Conservation (phyloP, 2,329 filamentous ascomycete genomes). For the Colletotrichum sansevieriae region DNA sequence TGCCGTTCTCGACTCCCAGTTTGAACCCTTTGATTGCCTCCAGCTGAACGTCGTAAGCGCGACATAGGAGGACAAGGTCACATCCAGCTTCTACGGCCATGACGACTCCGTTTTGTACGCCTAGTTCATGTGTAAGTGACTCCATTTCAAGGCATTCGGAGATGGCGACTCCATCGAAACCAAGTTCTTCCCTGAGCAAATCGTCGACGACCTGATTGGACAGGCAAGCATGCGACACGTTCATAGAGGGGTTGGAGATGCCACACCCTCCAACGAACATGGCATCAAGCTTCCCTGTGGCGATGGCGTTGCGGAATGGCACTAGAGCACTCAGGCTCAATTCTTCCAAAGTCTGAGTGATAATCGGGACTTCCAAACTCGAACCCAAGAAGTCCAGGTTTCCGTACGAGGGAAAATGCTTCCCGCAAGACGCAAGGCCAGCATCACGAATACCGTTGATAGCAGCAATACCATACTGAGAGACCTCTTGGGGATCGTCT, state of each 20-base stretch:
- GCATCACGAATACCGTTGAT: slow-evolving; percentile 95
- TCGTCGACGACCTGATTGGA: slow-evolving; percentile 95
- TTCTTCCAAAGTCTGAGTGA: slow-evolving; percentile 94
- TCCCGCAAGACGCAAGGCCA: slow-evolving; percentile 89
- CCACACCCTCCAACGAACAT: slow-evolving; percentile 97
- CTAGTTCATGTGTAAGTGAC: slow-evolving; percentile 92
- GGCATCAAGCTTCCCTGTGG: slow-evolving; percentile 83
- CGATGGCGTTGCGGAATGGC: slow-evolving; percentile 91
- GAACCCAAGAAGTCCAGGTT: slow-evolving; percentile 95
- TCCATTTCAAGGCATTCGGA: slow-evolving; percentile 98
- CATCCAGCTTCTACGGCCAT: slow-evolving; percentile 98
- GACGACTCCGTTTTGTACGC: slow-evolving; percentile 95
- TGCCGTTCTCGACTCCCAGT: slow-evolving; percentile 89
- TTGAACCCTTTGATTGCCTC: slow-evolving; percentile 93
- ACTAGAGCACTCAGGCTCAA: slow-evolving; percentile 91
- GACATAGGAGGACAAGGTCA: slow-evolving; percentile 89
- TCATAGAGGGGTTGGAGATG: slow-evolving; percentile 91
- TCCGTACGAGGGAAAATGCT: slow-evolving; percentile 96
- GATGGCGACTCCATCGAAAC: slow-evolving; percentile 92
- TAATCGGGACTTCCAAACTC: slow-evolving; percentile 91
- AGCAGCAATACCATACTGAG: slow-evolving; percentile 89
- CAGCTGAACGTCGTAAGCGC: slow-evolving; percentile 88
- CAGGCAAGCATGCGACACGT: slow-evolving; percentile 94
- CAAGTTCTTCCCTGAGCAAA: slow-evolving; percentile 86
- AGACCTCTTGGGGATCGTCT: slow-evolving; percentile 95